Percentiles rank a stretch among this genome's conserved stretches.
phyloP scores from a whole-genome alignment of 139 green algal species.

The Chlorella sp. region DNA sequence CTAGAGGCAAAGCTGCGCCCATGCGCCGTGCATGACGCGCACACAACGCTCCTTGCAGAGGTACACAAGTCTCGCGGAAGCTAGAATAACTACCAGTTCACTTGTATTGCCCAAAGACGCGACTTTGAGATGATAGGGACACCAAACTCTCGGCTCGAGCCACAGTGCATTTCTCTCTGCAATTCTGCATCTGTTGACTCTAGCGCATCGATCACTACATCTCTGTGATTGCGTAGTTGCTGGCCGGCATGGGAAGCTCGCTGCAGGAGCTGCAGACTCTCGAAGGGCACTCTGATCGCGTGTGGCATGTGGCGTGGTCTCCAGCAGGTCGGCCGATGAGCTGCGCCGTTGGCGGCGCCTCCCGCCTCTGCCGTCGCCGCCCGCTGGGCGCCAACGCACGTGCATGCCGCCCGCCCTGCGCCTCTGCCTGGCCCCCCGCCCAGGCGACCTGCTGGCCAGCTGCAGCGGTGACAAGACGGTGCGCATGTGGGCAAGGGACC shows the following conservation, averaged over 20 bases:
- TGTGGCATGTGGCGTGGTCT: constrained; percentile 87
- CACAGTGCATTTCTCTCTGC: neutral
- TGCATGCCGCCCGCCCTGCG: neutral
- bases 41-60: no score
- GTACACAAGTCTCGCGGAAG: no score
- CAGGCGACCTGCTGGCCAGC: constrained; percentile 81
- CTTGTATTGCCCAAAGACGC: no score
- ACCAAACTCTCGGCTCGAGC: no score
- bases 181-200: no score
- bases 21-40: no score
- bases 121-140: no score
- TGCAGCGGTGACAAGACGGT: constrained; percentile 92
- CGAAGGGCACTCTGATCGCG: constrained; percentile 75
- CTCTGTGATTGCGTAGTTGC: no score
- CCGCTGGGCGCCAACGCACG: neutral
- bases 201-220: no score
- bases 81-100: no score
- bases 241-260: neutral
- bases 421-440: neutral
- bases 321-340: constrained; percentile 57
- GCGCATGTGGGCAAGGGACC: constrained; percentile 73
- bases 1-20: no score
- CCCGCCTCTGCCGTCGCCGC: neutral
- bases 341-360: neutral
- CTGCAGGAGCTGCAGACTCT: constrained; percentile 60